Evolutionary conservation across 768 basidiomycete genomes (phyloP), one percentile per base, ranked within the genome.

Genomic region (Lactarius indigo): DNA sequence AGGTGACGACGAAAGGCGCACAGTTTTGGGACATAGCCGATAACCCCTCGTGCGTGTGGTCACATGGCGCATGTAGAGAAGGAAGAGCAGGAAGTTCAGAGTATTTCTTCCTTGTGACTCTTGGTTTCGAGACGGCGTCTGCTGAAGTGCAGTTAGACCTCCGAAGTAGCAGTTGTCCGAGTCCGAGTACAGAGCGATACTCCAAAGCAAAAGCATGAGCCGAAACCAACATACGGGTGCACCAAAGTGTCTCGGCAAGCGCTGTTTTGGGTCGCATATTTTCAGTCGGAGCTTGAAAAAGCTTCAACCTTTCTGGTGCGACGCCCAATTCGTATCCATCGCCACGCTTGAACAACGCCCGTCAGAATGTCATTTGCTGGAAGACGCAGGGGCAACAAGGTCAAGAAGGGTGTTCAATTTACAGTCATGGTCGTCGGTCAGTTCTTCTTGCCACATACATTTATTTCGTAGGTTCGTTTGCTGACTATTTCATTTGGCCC

Each of bases 391-490:
- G 88, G 88, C 75, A 94, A 93, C 82, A 98, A 98, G 78, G 94
- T 92, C 79, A 98, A 98, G 83, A 98, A 98, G 87, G 96, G 96
- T 76, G 92, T 98, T 61, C 94, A 96, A 80, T 92, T 98, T 81
- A 98, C 96, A 72, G 78, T 98, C 74, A 95, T 95, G 93, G 96
- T 98, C 63, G 94, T 96, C 75, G 96, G 96, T 96, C 69, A 74
- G 93, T 85, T 42, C 64, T 69, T 70, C 55, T 69, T 33, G 30
- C 26, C 30, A 26, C 64, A 33, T 66, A 47, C 41, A 20, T 37
- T 35, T 67, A 59, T 60, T 64, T 39, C 33, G 57, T 61, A 65
- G 66, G 42, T 44, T 52, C 33, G 20, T 37, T 33, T 31, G 31
- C 31, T 50, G 35, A 31, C 26, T 42, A 30, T 70, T 68, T 47